Percentiles rank a stretch among this genome's conserved stretches.
These are phyloP conservation scores for Diutina rugosa DNA, from an alignment of 1,139 yeast genomes.

Conservation along the genomic window DNA sequence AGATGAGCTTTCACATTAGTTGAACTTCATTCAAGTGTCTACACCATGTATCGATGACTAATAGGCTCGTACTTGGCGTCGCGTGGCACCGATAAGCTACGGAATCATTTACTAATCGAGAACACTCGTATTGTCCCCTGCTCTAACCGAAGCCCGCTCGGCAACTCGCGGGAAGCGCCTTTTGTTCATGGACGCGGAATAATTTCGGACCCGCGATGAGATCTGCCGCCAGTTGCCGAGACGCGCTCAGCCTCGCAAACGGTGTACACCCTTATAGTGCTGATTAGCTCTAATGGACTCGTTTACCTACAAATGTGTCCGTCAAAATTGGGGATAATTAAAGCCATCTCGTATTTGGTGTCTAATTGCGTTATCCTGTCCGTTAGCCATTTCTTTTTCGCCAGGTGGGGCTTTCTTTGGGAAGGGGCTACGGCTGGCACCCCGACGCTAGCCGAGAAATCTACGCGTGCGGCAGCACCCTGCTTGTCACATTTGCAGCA, in stretches of 20 bases:
- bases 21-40: too few species aligned
- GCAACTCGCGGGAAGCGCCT: neutral
- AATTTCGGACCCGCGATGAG: neutral
- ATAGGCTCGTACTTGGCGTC: too few species aligned
- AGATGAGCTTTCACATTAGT: too few species aligned
- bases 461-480: neutral
- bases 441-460: neutral
- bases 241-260: neutral
- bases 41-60: too few species aligned
- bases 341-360: neutral
- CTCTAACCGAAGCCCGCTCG: neutral
- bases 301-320: neutral
- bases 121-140: neutral
- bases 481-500: neutral
- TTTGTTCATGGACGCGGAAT: neutral
- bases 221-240: neutral
- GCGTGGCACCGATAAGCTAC: neutral
- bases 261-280: neutral
- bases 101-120: neutral
- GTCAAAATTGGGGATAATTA: neutral
- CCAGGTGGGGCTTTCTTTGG: neutral
- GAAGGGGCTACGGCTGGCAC: neutral
- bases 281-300: neutral
- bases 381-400: neutral
- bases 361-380: neutral